Base-by-base conservation (phyloP, 352 stramenopile genomes). In the Pelagophyceae sp. region DNA sequence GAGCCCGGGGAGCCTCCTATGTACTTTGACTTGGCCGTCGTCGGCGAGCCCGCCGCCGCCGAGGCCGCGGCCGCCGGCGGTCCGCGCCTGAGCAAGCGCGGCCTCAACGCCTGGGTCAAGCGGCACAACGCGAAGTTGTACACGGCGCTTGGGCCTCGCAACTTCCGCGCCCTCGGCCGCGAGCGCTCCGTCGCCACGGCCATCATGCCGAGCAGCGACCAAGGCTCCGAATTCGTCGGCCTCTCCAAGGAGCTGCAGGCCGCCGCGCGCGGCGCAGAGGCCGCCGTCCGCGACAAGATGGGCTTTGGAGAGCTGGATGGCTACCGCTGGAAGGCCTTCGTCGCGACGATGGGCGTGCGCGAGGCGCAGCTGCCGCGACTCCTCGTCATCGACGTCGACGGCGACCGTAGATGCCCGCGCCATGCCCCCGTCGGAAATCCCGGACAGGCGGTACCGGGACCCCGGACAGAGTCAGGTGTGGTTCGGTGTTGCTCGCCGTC, bases 291-390 rank as follows among this genome's bases (percentile, higher is more conserved):
- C 67, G 67, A 74, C 35, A n/a, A 33, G 23, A 60, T 74, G 11
- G 67, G 6, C 35, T 50, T 50, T 23, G 67, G 67, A 6, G 33
- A 20, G 37, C 67, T 74, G 15, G 67, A 74, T n/a, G 67, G 67
- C 20, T 23, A 5, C 35, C 31, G 33, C 2, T 74, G 67, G 67
- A n/a, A 33, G 35, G 67, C 51, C 17, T 74, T 60, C 67, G 38
- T 74, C 35, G 37, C 33, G 6, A 58, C 67, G 15, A 38, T 74
- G 5, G 67, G 29, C 38, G 33, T 74, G 35, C 11, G 33, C 29
- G n/a, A 1, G 3, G 0, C 11, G 35, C 35, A 74, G 35, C 67
- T 74, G 33, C 67, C 67, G 67, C 31, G 33, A 0, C 6, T 74
- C 67, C 38, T 74, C 23, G 67, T 74, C 20, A 50, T 74, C 37